These are phyloP conservation scores for Boletus rubescentipes DNA, from an alignment of 768 basidiomycete genomes.

Conservation along the genomic window DNA sequence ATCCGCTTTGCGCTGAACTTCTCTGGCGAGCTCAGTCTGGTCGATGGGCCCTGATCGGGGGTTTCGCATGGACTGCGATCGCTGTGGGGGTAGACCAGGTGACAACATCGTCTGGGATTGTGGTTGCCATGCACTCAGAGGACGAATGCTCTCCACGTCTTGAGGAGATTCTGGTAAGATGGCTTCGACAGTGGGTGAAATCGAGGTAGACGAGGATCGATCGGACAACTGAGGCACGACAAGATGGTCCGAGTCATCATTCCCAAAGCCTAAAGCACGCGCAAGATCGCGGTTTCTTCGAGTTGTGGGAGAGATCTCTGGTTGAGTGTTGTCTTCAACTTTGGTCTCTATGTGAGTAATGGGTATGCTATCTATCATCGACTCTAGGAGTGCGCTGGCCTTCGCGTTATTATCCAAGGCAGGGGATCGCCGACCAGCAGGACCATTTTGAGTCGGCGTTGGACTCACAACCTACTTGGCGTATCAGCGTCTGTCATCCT, in stretches of 20 bases:
- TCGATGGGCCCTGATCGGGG: slow-evolving; percentile 43
- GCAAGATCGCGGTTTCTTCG: slow-evolving; percentile 75
- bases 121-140: slow-evolving; percentile 2
- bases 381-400: slow-evolving; percentile 66
- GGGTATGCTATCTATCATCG: slow-evolving; percentile 57
- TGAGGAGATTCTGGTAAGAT: slow-evolving; percentile 25
- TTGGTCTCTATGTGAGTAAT: slow-evolving; percentile 31
- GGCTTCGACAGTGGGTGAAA: slow-evolving; percentile 37
- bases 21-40: slow-evolving; percentile 55
- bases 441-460: slow-evolving; percentile 37
- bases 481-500: slow-evolving; percentile 6
- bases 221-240: slow-evolving; percentile 20
- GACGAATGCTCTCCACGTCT: slow-evolving; percentile 12
- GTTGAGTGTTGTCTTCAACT: slow-evolving; percentile 28
- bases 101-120: slow-evolving; percentile 9
- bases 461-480: slow-evolving; percentile 56
- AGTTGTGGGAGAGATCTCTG: slow-evolving; percentile 48
- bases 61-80: slow-evolving; percentile 38
- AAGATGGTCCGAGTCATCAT: slow-evolving; percentile 35
- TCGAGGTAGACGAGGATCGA: slow-evolving; percentile 30
- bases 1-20: slow-evolving; percentile 67
- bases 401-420: slow-evolving; percentile 52
- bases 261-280: slow-evolving; percentile 65
- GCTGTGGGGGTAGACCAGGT: slow-evolving; percentile 24
- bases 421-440: slow-evolving; percentile 31